Percentiles rank a stretch among this genome's conserved stretches.
Conservation (phyloP, 257 asterid species). For the Solanum medicagineum region DNA sequence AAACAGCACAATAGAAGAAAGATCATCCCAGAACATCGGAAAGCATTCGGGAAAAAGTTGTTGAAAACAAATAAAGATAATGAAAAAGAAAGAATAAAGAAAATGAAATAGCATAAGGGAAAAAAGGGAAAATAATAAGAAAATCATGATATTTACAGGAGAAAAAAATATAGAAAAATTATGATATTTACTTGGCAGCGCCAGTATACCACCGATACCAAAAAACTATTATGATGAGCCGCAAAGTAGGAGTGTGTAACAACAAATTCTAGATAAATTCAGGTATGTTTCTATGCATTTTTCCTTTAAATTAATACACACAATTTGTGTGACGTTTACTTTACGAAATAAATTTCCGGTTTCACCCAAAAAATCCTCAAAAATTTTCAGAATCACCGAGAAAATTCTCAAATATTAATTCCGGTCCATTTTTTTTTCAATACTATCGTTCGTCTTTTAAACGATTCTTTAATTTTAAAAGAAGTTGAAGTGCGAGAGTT, state of each 20-base stretch:
- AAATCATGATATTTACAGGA: too few species aligned
- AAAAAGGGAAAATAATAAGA: background rate
- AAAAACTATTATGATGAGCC: background rate
- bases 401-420: too few species aligned
- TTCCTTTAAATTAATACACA: too few species aligned
- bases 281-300: background rate
- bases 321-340: too few species aligned
- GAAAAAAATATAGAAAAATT: too few species aligned
- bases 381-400: too few species aligned
- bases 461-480: background rate
- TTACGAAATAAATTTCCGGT: too few species aligned
- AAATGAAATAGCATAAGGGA: background rate
- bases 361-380: background rate
- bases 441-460: background rate
- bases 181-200: background rate
- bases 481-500: background rate
- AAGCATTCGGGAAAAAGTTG: background rate
- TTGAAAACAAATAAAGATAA: background rate
- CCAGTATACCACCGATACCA: background rate
- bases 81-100: background rate
- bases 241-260: background rate
- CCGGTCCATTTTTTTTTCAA: background rate
- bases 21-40: background rate
- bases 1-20: background rate
- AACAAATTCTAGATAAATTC: too few species aligned